Base-by-base conservation (phyloP, 2,329 filamentous ascomycete species). In the Trichophyton equinum region DNA sequence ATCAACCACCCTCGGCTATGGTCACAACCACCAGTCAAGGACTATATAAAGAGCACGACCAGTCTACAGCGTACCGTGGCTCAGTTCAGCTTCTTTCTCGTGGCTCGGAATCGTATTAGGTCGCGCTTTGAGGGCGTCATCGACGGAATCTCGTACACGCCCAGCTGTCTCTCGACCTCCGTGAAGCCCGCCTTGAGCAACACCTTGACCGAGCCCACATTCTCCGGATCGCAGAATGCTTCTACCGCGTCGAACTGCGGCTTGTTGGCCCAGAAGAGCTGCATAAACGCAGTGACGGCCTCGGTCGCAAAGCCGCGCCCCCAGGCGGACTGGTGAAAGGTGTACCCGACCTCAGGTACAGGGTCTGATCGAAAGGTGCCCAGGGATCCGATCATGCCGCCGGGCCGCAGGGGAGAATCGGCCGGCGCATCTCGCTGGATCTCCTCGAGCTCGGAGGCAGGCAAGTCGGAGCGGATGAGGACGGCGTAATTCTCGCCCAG, bases 311-410 rank as follows among this genome's bases (percentile, higher is more conserved):
- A 57, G 11, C 55, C 55, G 8, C 38, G 55, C 8, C 38, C 33
- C 55, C 55, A 57, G 15, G 55, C 55, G 4, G 38, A 57, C 18
- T 42, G 30, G 30, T 57, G 55, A 25, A 57, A 57, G 55, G 30
- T 57, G 20, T 40, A 57, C 4, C 55, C 55, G 8, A 57, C 11
- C 33, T 57, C 55, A 25, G 55, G 55, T 6, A 57, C 55, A 7
- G 55, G 55, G 11, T 57, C 55, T 18, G 55, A 38, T 13, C 15
- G 30, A 27, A 27, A 57, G 30, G 30, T 57, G 11, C 55, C 55
- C 38, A 57, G 42, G 18, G 20, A 20, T 5, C 55, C 55, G 18
- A 57, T 57, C 30, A 57, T 40, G 13, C 49, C 49, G n/a, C 49
- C 25, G 22, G 49, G 11, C 22, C 27, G 49, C 25, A 53, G n/a